phyloP scores from a whole-genome alignment of 2,329 filamentous ascomycete species.

The Trichoderma cornu-damae region DNA sequence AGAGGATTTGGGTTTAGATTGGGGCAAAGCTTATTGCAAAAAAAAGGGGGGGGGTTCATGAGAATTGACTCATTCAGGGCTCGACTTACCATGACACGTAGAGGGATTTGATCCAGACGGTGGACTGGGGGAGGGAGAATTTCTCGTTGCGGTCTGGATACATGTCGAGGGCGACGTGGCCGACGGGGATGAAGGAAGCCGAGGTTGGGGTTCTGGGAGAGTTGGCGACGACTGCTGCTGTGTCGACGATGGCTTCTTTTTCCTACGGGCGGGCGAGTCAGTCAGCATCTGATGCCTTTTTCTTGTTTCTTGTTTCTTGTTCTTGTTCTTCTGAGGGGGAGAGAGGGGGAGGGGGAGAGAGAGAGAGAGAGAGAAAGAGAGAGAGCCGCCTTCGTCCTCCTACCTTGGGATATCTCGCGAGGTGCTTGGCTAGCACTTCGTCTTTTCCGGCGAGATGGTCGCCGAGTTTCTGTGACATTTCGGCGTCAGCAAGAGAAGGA shows the following conservation, averaged over 20 bases:
- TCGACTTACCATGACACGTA: slow-evolving; percentile 36
- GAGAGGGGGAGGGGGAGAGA: too few relatives aligned
- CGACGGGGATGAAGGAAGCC: slow-evolving; percentile 35
- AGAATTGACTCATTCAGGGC: too few relatives aligned
- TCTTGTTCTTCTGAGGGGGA: too few relatives aligned
- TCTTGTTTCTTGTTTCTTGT: not conserved
- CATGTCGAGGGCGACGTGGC: slow-evolving; percentile 37
- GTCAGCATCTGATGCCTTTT: not conserved
- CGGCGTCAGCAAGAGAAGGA: not conserved
- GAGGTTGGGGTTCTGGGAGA: slow-evolving; percentile 29
- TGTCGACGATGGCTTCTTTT: slow-evolving; percentile 32
- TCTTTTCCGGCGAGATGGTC: slow-evolving; percentile 29
- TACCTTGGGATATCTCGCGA: slow-evolving; percentile 30
- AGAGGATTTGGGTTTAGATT: too few relatives aligned
- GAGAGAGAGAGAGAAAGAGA: not conserved
- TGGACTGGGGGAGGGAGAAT: slow-evolving; percentile 31
- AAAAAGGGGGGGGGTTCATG: too few relatives aligned
- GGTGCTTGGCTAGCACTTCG: slow-evolving; percentile 29
- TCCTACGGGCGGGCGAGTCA: slow-evolving; percentile 25
- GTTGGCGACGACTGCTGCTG: slow-evolving; percentile 29
- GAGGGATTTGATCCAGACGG: slow-evolving; percentile 38
- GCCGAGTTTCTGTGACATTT: slow-evolving; percentile 26
- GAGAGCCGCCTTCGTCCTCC: not conserved
- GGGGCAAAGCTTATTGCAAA: too few relatives aligned
- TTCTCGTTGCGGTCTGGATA: slow-evolving; percentile 29